Evolutionary conservation across 2,329 filamentous ascomycete species (phyloP), one percentile per base, ranked within the genome.

Genomic region (Cytospora schulzeri): DNA sequence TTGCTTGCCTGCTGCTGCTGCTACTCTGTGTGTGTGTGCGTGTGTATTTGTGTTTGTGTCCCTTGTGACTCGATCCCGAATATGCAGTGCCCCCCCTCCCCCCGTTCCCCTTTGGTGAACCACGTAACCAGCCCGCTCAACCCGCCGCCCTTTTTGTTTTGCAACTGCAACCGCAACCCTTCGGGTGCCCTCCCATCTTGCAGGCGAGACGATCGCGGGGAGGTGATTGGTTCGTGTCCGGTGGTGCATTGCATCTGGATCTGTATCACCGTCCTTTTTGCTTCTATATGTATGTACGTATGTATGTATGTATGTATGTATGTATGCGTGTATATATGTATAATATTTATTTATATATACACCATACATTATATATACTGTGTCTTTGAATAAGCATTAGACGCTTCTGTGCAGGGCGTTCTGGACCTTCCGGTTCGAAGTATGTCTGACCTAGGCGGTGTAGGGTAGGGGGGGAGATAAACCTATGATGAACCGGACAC

Each of bases 151-250:
- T 7, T 11, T 11, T 11, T 7, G 12, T 9, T 11, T 11, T 33
- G 33, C 33, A 11, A 14, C 14, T 41, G 38, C 41, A n/a, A 9
- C n/a, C 24, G 45, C n/a, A 48, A 48, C 45, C 41, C n/a, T 59
- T 66, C 17, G 62, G 65, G 65, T 67, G n/a, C n/a, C 38, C 45
- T 59, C 59, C 24, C 63, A 62, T 28, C 57, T 65, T 15, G 45
- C 45, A 48, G 45, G 45, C 45, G 45, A 48, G n/a, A 14, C n/a
- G 45, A 48, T 48, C 45, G 45, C 45, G n/a, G n/a, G 19, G 2
- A 48, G 45, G 45, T 24, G 45, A 48, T 48, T 48, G n/a, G 45
- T 6, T 14, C 45, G 12, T 9, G 11, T 24, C 45, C 45, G 45
- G 22, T 11, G 38, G 35, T 8, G 41, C 19, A 33, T 26, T 41